Evolutionary conservation across 345 rosid genomes (phyloP).

Genomic region (Citrus cavaleriei): DNA sequence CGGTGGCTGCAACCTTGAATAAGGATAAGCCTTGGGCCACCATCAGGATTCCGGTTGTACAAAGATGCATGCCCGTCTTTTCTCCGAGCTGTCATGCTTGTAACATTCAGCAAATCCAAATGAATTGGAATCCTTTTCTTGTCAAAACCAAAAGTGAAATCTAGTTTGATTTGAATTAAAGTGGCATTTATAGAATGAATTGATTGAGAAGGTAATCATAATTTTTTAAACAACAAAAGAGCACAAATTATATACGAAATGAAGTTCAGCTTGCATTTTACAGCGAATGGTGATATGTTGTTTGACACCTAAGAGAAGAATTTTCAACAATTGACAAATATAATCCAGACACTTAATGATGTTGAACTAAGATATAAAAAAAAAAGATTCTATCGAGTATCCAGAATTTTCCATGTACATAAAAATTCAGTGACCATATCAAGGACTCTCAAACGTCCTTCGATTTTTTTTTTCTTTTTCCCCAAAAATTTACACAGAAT

Average conservation of each 20-base stretch:
- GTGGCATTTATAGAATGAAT: no score
- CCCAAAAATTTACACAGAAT: not conserved
- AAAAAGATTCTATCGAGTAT: not conserved
- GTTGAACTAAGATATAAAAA: not conserved
- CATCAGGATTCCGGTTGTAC: conserved; percentile 40
- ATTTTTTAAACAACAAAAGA: no score
- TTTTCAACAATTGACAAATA: not conserved
- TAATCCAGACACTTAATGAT: not conserved
- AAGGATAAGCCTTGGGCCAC: conserved; percentile 40
- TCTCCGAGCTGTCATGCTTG: conserved; percentile 46
- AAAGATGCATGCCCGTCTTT: conserved; percentile 69
- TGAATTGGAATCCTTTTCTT: conserved; percentile 11
- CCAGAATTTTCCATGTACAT: not conserved
- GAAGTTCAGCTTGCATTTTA: not conserved
- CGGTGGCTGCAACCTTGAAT: conserved; percentile 79
- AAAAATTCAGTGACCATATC: not conserved
- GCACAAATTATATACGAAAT: not conserved
- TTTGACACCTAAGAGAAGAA: no score
- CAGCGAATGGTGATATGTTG: not conserved
- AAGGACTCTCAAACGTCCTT: not conserved
- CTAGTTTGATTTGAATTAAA: no score
- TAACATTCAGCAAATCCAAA: conserved; percentile 47
- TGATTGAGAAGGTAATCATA: no score
- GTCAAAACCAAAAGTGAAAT: no score
- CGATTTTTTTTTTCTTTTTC: not conserved